These are phyloP conservation scores for Trichoderma afroharzianum DNA, from an alignment of 2,329 filamentous ascomycete genomes.

Conservation along the genomic window DNA sequence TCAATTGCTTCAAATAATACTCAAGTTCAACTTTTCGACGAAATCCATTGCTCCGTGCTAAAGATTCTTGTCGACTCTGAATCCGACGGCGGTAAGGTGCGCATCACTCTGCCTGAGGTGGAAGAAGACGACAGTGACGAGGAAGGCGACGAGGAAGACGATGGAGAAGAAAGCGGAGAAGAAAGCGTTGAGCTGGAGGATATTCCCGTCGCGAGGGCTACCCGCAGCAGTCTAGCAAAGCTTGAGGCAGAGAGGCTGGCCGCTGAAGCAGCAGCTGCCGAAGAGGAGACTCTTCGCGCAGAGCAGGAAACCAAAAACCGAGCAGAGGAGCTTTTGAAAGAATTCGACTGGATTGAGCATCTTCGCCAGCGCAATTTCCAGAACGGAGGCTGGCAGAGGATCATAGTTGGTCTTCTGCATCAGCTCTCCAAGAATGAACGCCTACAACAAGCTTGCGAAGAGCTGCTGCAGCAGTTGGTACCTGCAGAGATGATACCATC, in stretches of 20 bases:
- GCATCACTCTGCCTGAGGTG: slow-evolving; percentile 73
- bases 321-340: slow-evolving; percentile 70
- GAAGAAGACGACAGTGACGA: slow-evolving; percentile 68
- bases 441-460: slow-evolving; percentile 69
- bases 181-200: slow-evolving; percentile 69
- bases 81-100: slow-evolving; percentile 71
- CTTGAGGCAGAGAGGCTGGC: slow-evolving; percentile 68
- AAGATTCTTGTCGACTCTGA: slow-evolving; percentile 80
- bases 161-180: slow-evolving; percentile 41
- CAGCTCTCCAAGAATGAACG: slow-evolving; percentile 76
- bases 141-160: slow-evolving; percentile 49
- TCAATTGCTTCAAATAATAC: slow-evolving; percentile 68
- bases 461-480: slow-evolving; percentile 75
- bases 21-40: slow-evolving; percentile 80
- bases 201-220: slow-evolving; percentile 66
- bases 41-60: slow-evolving; percentile 86
- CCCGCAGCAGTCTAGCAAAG: slow-evolving; percentile 81
- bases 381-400: slow-evolving; percentile 86
- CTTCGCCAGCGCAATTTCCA: slow-evolving; percentile 79
- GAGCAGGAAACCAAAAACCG: slow-evolving; percentile 57
- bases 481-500: slow-evolving; percentile 73
- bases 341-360: slow-evolving; percentile 81
- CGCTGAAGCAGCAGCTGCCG: slow-evolving; percentile 54
- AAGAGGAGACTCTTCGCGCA: slow-evolving; percentile 44
- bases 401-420: slow-evolving; percentile 81